Conservation (phyloP, 257 asterid genomes). For the Thymus quinquecostatus region DNA sequence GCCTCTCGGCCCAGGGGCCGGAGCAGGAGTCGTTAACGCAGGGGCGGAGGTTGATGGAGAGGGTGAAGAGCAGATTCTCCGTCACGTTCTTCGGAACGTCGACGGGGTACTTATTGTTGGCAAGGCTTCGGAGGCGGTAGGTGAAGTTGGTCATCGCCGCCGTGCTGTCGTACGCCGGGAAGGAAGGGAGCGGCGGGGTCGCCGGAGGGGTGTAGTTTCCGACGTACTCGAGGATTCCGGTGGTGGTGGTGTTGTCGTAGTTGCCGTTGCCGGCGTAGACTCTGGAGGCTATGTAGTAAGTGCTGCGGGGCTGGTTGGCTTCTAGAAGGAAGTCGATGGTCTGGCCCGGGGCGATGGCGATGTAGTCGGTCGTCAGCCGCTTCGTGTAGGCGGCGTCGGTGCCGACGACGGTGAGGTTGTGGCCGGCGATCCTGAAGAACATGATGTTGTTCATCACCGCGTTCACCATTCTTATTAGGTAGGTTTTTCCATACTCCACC, state of each 20-base stretch:
- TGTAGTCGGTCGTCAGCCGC: slow-evolving; percentile 34
- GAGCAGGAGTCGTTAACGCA: slow-evolving; percentile 36
- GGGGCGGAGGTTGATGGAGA: slow-evolving; percentile 45
- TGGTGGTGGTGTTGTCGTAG: slow-evolving; percentile 44
- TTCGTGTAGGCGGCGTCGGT: slow-evolving; percentile 58
- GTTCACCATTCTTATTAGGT: slow-evolving; percentile 52
- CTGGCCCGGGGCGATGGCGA: slow-evolving; percentile 63
- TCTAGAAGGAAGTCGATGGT: slow-evolving; percentile 55
- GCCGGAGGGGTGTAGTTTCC: slow-evolving; percentile 44
- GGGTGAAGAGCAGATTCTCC: slow-evolving; percentile 25
- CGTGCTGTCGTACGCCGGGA: slow-evolving; percentile 38
- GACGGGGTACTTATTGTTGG: slow-evolving; percentile 31
- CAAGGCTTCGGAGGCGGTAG: slow-evolving; percentile 35
- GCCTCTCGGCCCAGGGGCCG: slow-evolving; percentile 32
- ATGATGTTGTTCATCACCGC: slow-evolving; percentile 64
- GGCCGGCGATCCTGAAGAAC: slow-evolving; percentile 55
- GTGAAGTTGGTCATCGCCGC: slow-evolving; percentile 37
- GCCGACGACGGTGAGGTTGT: slow-evolving; percentile 58
- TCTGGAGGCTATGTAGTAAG: neutral
- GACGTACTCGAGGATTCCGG: slow-evolving; percentile 43
- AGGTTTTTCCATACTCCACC: slow-evolving; percentile 53
- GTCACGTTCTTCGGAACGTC: slow-evolving; percentile 49
- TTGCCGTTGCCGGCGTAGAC: slow-evolving; percentile 33
- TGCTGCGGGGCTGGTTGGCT: slow-evolving; percentile 47
- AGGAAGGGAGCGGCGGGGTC: slow-evolving; percentile 33